Evolutionary conservation across 129 eudicot genomes (phyloP).

Genomic region (Saussurea involucrata): DNA sequence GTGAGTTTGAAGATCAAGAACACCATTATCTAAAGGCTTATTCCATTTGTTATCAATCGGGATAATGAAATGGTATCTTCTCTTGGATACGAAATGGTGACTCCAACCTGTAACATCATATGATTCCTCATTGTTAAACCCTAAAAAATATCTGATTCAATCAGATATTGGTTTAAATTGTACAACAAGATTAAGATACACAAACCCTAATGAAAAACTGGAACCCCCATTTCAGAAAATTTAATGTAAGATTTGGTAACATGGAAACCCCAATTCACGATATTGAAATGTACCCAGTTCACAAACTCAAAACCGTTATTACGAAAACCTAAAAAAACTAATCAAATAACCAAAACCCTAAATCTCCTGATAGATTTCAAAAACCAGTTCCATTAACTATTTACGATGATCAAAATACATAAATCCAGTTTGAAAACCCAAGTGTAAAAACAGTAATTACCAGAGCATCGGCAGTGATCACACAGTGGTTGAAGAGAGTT

Average conservation of each 20-base stretch:
- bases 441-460: constrained; percentile 30
- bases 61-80: constrained; percentile 85
- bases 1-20: constrained; percentile 71
- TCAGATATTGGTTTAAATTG: neutral
- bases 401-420: neutral
- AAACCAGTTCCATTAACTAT: neutral
- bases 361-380: neutral
- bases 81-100: constrained; percentile 73
- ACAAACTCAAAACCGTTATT: constrained; percentile 1
- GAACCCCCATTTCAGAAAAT: neutral
- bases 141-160: neutral
- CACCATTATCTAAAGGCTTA: constrained; percentile 50
- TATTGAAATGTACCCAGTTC: neutral
- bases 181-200: neutral
- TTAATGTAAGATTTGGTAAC: neutral
- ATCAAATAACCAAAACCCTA: constrained; percentile 9
- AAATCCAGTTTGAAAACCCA: constrained; percentile 2
- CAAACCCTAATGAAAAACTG: constrained; percentile 4
- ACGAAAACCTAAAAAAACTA: neutral
- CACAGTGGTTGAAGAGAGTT: constrained; percentile 68
- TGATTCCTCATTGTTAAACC: neutral
- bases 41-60: constrained; percentile 72
- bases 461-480: constrained; percentile 77
- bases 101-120: constrained; percentile 67
- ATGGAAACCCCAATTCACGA: neutral